Evolutionary conservation across 202 grass and related monocot species (phyloP).

Genomic region (Eragrostis tef): DNA sequence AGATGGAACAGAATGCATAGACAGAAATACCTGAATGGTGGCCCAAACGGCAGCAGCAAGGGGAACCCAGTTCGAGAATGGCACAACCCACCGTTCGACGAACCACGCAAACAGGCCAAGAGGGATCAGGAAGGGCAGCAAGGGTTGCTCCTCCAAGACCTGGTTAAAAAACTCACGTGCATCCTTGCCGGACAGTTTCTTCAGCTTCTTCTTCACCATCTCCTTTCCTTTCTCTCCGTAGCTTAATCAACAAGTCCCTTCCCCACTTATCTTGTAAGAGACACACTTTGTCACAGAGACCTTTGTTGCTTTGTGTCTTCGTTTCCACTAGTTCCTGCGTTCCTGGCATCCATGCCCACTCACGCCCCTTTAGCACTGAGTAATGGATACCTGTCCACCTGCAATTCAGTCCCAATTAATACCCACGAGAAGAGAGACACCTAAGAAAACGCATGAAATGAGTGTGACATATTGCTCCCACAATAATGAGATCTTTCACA

Average conservation of each 20-base stretch:
- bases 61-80: conserved; percentile 96
- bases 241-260: conserved; percentile 33
- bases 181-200: conserved; percentile 64
- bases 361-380: conserved; percentile 20
- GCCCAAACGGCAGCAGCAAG: conserved; percentile 83
- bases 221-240: conserved; percentile 24
- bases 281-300: conserved; percentile 27
- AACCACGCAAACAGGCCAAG: conserved; percentile 83
- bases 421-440: conserved; percentile 40
- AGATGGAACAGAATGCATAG: conserved; percentile 39
- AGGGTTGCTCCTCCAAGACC: conserved; percentile 80
- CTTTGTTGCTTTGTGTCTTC: conserved; percentile 43
- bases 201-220: conserved; percentile 75
- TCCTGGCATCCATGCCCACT: conserved; percentile 27
- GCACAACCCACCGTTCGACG: conserved; percentile 86
- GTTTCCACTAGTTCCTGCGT: conserved; percentile 33
- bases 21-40: conserved; percentile 68
- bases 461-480: conserved; percentile 31
- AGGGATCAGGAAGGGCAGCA: conserved; percentile 86
- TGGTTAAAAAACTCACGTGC: conserved; percentile 78
- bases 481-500: conserved; percentile 42
- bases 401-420: conserved; percentile 51
- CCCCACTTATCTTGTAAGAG: not conserved
- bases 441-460: conserved; percentile 41
- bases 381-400: conserved; percentile 48